Evolutionary conservation across 768 basidiomycete species (phyloP).

Genomic region (Collybiopsis luxurians): DNA sequence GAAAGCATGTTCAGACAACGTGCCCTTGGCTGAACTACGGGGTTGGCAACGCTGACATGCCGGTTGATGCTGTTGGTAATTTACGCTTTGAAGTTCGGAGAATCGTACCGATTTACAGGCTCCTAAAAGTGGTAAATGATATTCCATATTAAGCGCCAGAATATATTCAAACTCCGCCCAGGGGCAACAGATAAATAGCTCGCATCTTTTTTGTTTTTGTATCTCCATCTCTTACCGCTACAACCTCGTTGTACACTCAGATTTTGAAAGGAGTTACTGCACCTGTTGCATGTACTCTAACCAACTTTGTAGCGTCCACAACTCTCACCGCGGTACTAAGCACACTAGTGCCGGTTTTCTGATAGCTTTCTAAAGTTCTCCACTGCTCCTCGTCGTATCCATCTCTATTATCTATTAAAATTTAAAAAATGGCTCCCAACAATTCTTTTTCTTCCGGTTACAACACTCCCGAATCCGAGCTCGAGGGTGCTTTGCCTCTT

Average conservation of each 20-base stretch:
- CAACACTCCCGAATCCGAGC: constrained; percentile 68
- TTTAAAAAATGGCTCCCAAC: constrained; percentile 47
- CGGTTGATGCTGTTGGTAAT: too few relatives aligned
- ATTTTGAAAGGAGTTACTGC: constrained; percentile 29
- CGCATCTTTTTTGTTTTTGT: not conserved
- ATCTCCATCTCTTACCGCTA: not conserved
- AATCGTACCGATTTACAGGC: too few relatives aligned
- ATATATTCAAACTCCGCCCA: too few relatives aligned
- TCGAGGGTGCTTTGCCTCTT: constrained; percentile 66
- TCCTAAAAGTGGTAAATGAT: too few relatives aligned
- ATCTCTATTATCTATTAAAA: constrained; percentile 19
- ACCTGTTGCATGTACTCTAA: constrained; percentile 90
- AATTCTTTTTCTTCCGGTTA: constrained; percentile 57
- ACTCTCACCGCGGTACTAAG: constrained; percentile 82
- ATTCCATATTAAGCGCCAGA: too few relatives aligned
- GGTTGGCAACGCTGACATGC: too few relatives aligned
- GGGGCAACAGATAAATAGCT: too few relatives aligned
- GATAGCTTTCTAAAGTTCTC: constrained; percentile 40
- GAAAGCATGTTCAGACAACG: too few relatives aligned
- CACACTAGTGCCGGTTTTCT: constrained; percentile 76
- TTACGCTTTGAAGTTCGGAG: too few relatives aligned
- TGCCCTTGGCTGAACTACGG: too few relatives aligned
- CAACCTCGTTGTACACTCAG: not conserved
- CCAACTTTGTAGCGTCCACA: constrained; percentile 87
- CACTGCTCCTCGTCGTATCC: constrained; percentile 26